These are phyloP conservation scores for Pharnaceum exiguum DNA, from an alignment of 148 eudicot species.

Conservation along the genomic window DNA sequence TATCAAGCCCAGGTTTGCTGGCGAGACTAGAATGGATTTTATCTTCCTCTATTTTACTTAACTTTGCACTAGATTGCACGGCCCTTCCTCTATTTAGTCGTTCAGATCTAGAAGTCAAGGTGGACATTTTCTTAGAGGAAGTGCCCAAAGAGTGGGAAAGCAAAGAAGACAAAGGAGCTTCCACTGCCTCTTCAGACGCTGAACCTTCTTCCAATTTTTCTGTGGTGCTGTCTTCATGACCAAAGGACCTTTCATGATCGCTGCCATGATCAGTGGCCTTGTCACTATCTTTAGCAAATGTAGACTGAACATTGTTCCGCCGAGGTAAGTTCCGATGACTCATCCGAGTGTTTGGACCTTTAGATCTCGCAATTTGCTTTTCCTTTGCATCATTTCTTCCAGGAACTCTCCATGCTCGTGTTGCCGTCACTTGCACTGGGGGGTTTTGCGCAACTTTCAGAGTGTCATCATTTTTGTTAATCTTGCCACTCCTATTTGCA, in stretches of 20 bases:
- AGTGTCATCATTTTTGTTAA: conserved; percentile 37
- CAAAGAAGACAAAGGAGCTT: conserved; percentile 59
- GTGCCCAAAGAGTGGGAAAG: conserved; percentile 30
- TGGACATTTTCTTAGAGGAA: conserved; percentile 42
- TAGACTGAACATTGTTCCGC: conserved; percentile 35
- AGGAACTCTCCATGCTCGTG: conserved; percentile 48
- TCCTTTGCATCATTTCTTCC: conserved; percentile 52
- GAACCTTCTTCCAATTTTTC: conserved; percentile 33
- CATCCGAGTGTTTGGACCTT: conserved; percentile 46
- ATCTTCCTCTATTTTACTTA: conserved; percentile 46
- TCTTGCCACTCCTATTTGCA: conserved; percentile 48
- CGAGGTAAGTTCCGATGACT: conserved; percentile 43
- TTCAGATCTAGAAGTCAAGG: conserved; percentile 41
- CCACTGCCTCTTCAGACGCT: conserved; percentile 32
- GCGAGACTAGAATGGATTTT: conserved; percentile 18
- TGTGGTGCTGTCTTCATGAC: conserved; percentile 37
- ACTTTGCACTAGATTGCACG: conserved; percentile 39
- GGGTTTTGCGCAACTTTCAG: conserved; percentile 43
- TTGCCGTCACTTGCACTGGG: conserved; percentile 56
- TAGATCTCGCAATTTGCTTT: conserved; percentile 45
- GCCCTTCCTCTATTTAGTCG: conserved; percentile 45
- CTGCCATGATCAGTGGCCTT: conserved; percentile 11
- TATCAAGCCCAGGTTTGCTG: conserved; percentile 34
- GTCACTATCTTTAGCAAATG: conserved; percentile 14
- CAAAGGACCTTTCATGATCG: conserved; percentile 35